These are phyloP conservation scores for Daedaleopsis sinensis DNA, from an alignment of 768 basidiomycete species.

Conservation along the genomic window DNA sequence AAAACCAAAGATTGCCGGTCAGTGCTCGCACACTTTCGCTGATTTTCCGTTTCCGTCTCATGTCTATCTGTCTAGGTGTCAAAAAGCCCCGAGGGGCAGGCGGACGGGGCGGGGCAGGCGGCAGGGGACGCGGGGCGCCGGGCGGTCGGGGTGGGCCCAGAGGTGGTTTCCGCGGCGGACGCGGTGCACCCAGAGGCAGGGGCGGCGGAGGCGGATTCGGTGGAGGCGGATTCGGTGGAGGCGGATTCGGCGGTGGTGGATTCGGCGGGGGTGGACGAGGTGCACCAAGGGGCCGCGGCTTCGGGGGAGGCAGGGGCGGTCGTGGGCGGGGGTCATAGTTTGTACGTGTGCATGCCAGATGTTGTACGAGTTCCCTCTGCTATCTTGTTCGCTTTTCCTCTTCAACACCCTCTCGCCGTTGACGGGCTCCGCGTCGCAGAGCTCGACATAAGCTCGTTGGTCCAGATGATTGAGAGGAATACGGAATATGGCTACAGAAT, in stretches of 20 bases:
- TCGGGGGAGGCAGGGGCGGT: slow-evolving; percentile 43
- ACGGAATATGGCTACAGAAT: slow-evolving; percentile 12
- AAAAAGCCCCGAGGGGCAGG: slow-evolving; percentile 31
- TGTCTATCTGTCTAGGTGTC: slow-evolving; percentile 37
- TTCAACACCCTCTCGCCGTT: neutral
- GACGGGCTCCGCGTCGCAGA: too few species aligned
- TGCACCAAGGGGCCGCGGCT: slow-evolving; percentile 43
- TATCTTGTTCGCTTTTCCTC: slow-evolving; percentile 6
- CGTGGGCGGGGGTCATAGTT: slow-evolving; percentile 46
- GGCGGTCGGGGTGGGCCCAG: slow-evolving; percentile 28
- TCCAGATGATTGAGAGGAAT: neutral
- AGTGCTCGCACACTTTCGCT: slow-evolving; percentile 32
- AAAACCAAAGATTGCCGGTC: slow-evolving; percentile 86
- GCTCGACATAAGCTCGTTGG: neutral
- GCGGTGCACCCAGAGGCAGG: slow-evolving; percentile 38
- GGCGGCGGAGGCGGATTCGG: slow-evolving; percentile 37
- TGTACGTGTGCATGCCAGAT: neutral
- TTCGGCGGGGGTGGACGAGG: slow-evolving; percentile 43
- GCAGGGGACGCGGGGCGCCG: slow-evolving; percentile 22
- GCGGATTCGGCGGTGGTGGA: slow-evolving; percentile 50
- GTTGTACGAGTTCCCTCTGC: slow-evolving; percentile 13
- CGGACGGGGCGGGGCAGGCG: slow-evolving; percentile 30
- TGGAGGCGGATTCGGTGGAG: slow-evolving; percentile 33
- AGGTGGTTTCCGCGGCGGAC: slow-evolving; percentile 28
- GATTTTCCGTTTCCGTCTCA: neutral